Percentiles rank a stretch among this genome's conserved stretches.
phyloP scores from a whole-genome alignment of 306 rosid species.

The Prinsepia uniflora region DNA sequence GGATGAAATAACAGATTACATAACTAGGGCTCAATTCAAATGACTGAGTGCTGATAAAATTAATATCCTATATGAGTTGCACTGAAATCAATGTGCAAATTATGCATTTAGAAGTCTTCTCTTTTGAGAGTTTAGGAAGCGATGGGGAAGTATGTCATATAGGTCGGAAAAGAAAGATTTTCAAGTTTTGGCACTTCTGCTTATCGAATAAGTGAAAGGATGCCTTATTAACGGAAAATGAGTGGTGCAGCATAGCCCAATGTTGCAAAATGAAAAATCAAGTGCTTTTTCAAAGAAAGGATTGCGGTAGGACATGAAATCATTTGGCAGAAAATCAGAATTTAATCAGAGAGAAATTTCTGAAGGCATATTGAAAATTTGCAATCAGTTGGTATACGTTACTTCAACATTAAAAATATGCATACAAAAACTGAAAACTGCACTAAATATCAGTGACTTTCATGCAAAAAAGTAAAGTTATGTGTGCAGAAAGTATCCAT shows the following conservation, averaged over 20 bases:
- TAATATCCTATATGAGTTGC: not conserved
- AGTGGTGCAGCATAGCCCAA: not conserved
- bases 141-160: not conserved
- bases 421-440: not conserved
- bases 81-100: not conserved
- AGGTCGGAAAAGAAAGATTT: not conserved
- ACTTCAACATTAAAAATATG: not conserved
- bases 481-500: not conserved
- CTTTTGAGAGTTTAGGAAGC: not conserved
- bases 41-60: not conserved
- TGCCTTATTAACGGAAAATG: not conserved
- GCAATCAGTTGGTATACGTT: not conserved
- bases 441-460: not conserved
- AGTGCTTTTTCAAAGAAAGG: not conserved
- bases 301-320: not conserved
- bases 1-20: not conserved
- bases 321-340: not conserved
- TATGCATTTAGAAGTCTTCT: not conserved
- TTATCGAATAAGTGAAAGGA: too few species aligned
- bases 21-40: not conserved
- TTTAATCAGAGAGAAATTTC: not conserved
- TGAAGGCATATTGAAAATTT: not conserved
- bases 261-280: too few species aligned
- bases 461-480: not conserved
- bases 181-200: not conserved